Conservation (phyloP, 345 rosid species). For the Eutrema heterophyllum region DNA sequence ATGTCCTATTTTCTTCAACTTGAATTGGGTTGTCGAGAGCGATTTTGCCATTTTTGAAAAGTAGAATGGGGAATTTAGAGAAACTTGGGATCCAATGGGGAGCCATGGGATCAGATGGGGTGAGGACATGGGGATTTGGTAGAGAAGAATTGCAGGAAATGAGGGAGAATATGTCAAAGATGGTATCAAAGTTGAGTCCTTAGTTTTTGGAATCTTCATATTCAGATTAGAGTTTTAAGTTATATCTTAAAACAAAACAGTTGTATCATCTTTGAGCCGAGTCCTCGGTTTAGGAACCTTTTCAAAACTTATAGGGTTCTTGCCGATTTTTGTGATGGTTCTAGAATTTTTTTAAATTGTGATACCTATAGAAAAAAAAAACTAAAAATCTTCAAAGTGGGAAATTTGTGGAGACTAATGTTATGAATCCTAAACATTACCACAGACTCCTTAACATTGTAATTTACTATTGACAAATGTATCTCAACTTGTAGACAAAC, state of each 20-base stretch:
- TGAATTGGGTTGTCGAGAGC: slow-evolving; percentile 46
- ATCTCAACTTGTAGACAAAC: too few relatives aligned
- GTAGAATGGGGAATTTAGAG: slow-evolving; percentile 49
- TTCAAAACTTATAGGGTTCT: not conserved
- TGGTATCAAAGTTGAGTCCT: slow-evolving; percentile 54
- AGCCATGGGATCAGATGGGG: slow-evolving; percentile 56
- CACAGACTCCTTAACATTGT: too few relatives aligned
- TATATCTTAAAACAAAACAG: not conserved
- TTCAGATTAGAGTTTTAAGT: slow-evolving; percentile 47
- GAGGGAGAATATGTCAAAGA: slow-evolving; percentile 58
- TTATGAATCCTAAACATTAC: too few relatives aligned
- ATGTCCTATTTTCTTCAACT: too few relatives aligned
- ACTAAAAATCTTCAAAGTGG: too few relatives aligned
- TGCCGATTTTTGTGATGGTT: too few relatives aligned
- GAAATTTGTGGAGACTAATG: too few relatives aligned
- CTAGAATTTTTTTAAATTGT: too few relatives aligned
- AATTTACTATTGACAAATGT: too few relatives aligned
- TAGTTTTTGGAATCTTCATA: slow-evolving; percentile 40
- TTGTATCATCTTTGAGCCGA: not conserved
- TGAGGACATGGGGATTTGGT: slow-evolving; percentile 79
- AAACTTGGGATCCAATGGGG: slow-evolving; percentile 57
- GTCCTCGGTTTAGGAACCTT: not conserved
- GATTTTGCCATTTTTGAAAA: slow-evolving; percentile 62
- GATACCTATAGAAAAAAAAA: too few relatives aligned
- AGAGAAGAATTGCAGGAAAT: slow-evolving; percentile 75